Base-by-base conservation (phyloP, 2,329 filamentous ascomycete species). In the Domatiomyces catenatus region DNA sequence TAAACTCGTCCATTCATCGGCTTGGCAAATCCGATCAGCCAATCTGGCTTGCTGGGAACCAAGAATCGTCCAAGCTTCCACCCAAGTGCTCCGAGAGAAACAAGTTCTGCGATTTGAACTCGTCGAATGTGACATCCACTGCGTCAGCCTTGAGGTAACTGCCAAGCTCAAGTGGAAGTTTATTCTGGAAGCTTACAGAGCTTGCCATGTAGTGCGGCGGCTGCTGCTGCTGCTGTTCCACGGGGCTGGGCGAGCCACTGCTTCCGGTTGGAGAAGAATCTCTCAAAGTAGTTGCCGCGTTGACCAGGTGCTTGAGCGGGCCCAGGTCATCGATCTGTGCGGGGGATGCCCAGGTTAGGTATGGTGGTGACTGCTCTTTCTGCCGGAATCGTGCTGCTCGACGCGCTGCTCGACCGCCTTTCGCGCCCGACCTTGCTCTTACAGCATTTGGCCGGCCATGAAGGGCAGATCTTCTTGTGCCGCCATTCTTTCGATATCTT, bases 401-500 rank as follows among this genome's bases (percentile, higher is more conserved):
- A 54, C 66, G 68, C 15, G 64, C 62, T 42, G 66, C 64, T 52
- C 63, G 67, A 6, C 68, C 67, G 12, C 67, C 67, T 55, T 64
- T 69, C 8, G 66, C 64, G 50, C 67, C 69, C 28, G 68, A 67
- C 48, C 62, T 47, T 28, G 17, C 19, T 24, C 17, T 47, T 28
- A 19, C 22, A 18, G n/a, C 70, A 65, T 39, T 64, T 62, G 53
- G 58, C 63, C 42, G 58, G 10, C 32, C 32, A 39, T 39, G 32
- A 15, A 15, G 32, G 2, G 32, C 56, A n/a, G 59, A 51, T 54
- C 67, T 70, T 55, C 68, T 73, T 54, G 61, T 61, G 50, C 62
- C 62, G 15, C 62, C 60, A 48, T 64, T 59, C 52, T 68, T 60
- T 56, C 84, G 78, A 64, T 85, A 88, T 56, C 83, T 72, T 1